phyloP scores from a whole-genome alignment of 108 stramenopile genomes.

The Seminavis robusta region DNA sequence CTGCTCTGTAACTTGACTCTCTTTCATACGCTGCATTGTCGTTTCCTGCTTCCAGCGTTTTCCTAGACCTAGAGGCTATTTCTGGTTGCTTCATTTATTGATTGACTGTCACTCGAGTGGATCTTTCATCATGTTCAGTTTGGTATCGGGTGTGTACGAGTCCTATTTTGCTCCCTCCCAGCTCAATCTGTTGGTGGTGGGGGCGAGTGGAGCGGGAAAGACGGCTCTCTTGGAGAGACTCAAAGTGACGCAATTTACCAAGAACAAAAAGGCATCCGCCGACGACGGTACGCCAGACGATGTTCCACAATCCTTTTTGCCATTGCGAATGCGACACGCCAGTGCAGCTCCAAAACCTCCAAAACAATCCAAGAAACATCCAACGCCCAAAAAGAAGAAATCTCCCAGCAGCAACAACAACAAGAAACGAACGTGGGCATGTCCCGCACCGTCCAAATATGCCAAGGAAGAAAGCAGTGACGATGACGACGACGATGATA shows the following conservation, averaged over 20 bases:
- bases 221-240: conserved; percentile 74
- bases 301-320: not conserved
- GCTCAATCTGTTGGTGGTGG: conserved; percentile 71
- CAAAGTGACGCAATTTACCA: conserved; percentile 68
- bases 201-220: conserved; percentile 63
- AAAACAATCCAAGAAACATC: not conserved
- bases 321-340: not conserved
- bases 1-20: no score
- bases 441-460: conserved; percentile 53
- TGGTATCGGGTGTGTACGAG: conserved; percentile 69
- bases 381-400: not conserved
- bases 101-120: no score
- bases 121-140: conserved; percentile 64
- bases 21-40: no score
- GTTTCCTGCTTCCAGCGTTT: no score
- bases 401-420: conserved; percentile 1
- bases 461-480: conserved; percentile 9
- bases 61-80: no score
- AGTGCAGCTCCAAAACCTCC: no score
- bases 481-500: conserved; percentile 32
- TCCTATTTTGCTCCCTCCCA: conserved; percentile 71
- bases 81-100: not conserved
- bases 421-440: conserved; percentile 16
- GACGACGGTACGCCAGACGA: not conserved
- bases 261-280: conserved; percentile 10